Base-by-base conservation (phyloP, 2,329 filamentous ascomycete species). In the Sarocladium kiliense region DNA sequence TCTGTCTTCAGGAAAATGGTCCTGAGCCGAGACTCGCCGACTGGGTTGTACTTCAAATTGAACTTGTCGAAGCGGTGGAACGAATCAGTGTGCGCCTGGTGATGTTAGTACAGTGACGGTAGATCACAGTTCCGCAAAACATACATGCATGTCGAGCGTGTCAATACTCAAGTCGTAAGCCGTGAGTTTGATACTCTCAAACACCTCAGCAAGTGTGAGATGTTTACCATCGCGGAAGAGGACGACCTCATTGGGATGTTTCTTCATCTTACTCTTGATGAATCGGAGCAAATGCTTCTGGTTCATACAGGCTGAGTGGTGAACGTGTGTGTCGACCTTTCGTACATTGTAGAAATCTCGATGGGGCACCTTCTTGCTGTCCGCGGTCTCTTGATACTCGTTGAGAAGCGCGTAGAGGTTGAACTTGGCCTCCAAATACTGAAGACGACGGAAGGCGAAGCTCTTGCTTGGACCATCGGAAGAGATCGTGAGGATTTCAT, bases 181-280 rank as follows among this genome's bases (percentile, higher is more conserved):
- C 4, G 93, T 97, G 63, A 99, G 76, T 60, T 96, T 96, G 75
- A 99, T 96, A 73, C 91, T 96, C 65, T 96, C 87, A 70, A 99
- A 99, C 1, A 99, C 94, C 72, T 99, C 90, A 56, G 84, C 85
- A 57, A 99, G 74, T 1, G 94, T 97, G 63, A 99, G 77, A 70
- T 96, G 85, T 70, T 93, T 96, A 57, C 89, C 93, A 69, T 99
- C 94, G 66, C 94, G 84, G 70, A 86, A 95, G 44, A 99, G 81
- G 6, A 99, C 94, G 30, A 94, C 85, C 73, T 99, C 94, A 65
- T 97, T 89, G 0, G 92, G 91, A 18, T 84, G 94, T 72, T 96
- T 99, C 81, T 97, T 97, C 91, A 99, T 97, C 75, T 99, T 99
- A 73, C 91, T 96, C 74, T 99, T 99, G 77, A 99, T 99, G 73